Percentiles rank a stretch among this genome's conserved stretches.
Evolutionary conservation across 2,329 filamentous ascomycete genomes (phyloP).

Genomic region (Alternaria rosae): DNA sequence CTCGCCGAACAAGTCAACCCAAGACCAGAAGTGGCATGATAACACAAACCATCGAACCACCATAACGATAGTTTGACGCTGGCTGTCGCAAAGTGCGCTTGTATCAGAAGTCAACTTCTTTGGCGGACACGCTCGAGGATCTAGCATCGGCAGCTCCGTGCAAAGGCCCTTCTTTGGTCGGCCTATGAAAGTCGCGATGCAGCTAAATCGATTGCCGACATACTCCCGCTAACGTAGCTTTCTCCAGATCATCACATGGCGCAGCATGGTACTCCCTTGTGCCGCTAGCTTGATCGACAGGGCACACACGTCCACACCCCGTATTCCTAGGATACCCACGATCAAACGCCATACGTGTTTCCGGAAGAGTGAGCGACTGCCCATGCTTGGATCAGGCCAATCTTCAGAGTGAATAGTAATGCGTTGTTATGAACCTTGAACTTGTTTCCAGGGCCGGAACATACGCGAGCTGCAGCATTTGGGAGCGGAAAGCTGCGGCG

Average conservation of each 20-base stretch:
- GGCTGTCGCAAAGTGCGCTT: background rate
- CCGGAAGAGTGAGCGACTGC: background rate
- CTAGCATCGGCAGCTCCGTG: background rate
- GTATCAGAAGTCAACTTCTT: background rate
- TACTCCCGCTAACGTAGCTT: background rate
- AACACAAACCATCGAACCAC: background rate
- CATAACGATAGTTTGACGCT: background rate
- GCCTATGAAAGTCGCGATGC: background rate
- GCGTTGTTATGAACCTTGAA: background rate
- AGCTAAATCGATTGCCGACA: background rate
- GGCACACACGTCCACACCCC: background rate
- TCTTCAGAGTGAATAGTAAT: background rate
- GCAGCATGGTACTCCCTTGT: background rate
- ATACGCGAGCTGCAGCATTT: background rate
- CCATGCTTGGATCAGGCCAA: background rate
- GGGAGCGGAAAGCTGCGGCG: background rate
- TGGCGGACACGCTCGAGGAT: background rate
- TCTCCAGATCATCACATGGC: background rate
- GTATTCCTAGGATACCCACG: background rate
- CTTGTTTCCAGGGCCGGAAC: background rate
- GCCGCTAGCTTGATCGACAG: background rate
- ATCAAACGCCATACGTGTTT: background rate
- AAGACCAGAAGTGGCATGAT: background rate
- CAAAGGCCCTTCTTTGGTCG: background rate
- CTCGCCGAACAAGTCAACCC: background rate